Percentiles rank a stretch among this genome's conserved stretches.
Evolutionary conservation across 148 eudicot genomes (phyloP).

Genomic region (Camellia japonica): DNA sequence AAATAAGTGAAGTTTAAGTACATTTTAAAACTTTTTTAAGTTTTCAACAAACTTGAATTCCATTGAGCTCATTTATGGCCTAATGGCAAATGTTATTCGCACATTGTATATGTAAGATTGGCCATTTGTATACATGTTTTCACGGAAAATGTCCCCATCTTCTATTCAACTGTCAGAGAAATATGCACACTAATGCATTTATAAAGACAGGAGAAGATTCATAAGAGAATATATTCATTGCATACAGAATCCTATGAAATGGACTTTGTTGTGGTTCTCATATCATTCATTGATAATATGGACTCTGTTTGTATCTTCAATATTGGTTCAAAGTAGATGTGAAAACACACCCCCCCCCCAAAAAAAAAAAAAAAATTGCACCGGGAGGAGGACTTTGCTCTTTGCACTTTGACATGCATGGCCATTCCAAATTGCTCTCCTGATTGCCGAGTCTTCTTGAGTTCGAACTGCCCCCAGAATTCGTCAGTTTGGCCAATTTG

Average conservation of each 20-base stretch:
- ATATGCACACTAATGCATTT: background rate
- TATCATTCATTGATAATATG: background rate
- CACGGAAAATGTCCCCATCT: background rate
- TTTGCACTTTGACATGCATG: background rate
- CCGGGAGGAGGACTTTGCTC: background rate
- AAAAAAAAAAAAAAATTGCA: too few species aligned
- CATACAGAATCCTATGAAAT: background rate
- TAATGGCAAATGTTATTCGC: too few species aligned
- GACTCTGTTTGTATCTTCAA: background rate
- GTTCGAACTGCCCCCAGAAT: background rate
- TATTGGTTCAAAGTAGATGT: background rate
- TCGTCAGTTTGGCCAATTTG: slow-evolving; percentile 3
- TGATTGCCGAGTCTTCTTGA: background rate
- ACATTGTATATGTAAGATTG: too few species aligned
- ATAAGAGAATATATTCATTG: slow-evolving; percentile 3
- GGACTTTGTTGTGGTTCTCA: background rate
- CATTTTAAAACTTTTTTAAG: too few species aligned
- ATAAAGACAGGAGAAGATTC: background rate
- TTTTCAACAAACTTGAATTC: too few species aligned
- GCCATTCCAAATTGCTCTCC: background rate
- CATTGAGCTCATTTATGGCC: too few species aligned
- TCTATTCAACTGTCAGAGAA: background rate
- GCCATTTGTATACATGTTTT: background rate
- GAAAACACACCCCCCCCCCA: background rate
- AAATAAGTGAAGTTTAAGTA: too few species aligned